Percentiles rank a stretch among this genome's conserved stretches.
Evolutionary conservation across 2,329 filamentous ascomycete genomes (phyloP).

Genomic region (Nemania bipapillata): DNA sequence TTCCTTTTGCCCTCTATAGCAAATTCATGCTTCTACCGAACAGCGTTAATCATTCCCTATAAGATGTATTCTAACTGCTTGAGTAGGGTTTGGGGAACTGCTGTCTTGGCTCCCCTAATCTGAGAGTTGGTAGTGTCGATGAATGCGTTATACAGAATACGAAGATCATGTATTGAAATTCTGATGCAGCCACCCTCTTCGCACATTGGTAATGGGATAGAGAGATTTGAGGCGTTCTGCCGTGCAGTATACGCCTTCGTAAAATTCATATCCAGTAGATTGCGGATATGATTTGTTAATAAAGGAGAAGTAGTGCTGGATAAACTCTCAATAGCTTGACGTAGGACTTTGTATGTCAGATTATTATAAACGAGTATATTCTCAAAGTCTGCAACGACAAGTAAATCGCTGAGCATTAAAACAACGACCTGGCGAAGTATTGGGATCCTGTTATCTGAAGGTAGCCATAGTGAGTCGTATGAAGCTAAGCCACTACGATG

Average conservation of each 20-base stretch:
- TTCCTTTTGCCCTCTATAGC: neutral
- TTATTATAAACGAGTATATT: neutral
- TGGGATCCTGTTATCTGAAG: neutral
- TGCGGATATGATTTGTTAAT: neutral
- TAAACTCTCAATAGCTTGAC: neutral
- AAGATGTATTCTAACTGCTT: neutral
- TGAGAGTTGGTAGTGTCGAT: neutral
- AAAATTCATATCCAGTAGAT: neutral
- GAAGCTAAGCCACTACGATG: neutral
- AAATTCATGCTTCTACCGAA: constrained; percentile 2
- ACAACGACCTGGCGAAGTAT: neutral
- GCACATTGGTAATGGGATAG: neutral
- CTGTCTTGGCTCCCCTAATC: neutral
- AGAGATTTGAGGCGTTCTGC: neutral
- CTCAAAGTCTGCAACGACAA: neutral
- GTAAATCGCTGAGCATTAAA: neutral
- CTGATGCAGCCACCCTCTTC: neutral
- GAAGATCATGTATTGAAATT: neutral
- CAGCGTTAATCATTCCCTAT: neutral
- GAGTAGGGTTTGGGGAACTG: neutral
- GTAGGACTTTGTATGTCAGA: neutral
- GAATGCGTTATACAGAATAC: neutral
- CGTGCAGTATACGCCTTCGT: neutral
- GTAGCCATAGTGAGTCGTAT: neutral
- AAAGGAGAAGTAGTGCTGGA: neutral